phyloP scores from a whole-genome alignment of 441 rosid genomes.

The Euphorbia schlechtendalii region DNA sequence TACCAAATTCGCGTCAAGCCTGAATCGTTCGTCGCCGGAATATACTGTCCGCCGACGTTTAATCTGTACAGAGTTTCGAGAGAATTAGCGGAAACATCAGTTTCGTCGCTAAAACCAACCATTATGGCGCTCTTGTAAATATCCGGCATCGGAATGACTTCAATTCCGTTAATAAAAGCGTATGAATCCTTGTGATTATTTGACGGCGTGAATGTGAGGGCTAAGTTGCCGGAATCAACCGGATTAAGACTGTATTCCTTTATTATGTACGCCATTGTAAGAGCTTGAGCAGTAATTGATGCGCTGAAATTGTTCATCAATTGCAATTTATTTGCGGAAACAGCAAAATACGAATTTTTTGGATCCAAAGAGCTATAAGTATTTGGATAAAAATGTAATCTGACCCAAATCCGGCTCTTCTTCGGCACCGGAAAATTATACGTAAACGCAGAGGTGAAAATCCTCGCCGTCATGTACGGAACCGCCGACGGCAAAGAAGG shows the following conservation, averaged over 20 bases:
- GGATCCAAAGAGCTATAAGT: conserved; percentile 43
- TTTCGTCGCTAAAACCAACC: conserved; percentile 41
- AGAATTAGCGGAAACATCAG: conserved; percentile 27
- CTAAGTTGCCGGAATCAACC: conserved; percentile 31
- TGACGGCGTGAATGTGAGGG: conserved; percentile 45
- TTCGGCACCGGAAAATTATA: conserved; percentile 43
- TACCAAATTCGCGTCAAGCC: conserved; percentile 59
- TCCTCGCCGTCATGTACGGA: conserved; percentile 73
- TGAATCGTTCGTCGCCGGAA: conserved; percentile 45
- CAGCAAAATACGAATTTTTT: conserved; percentile 37
- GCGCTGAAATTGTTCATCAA: conserved; percentile 76
- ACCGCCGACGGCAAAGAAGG: conserved; percentile 62
- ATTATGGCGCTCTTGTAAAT: conserved; percentile 31
- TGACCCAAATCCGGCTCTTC: conserved; percentile 42
- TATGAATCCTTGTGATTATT: conserved; percentile 34
- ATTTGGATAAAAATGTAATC: conserved; percentile 71
- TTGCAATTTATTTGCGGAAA: conserved; percentile 42
- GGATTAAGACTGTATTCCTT: conserved; percentile 61
- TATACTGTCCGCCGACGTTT: conserved; percentile 60
- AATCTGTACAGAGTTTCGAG: conserved; percentile 50
- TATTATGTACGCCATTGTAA: conserved; percentile 59
- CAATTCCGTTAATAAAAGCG: conserved; percentile 68
- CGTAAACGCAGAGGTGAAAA: conserved; percentile 45
- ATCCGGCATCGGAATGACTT: conserved; percentile 48
- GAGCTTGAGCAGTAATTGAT: conserved; percentile 50